Conservation (phyloP, 2,329 filamentous ascomycete species). For the Beauveria rudraprayagi region DNA sequence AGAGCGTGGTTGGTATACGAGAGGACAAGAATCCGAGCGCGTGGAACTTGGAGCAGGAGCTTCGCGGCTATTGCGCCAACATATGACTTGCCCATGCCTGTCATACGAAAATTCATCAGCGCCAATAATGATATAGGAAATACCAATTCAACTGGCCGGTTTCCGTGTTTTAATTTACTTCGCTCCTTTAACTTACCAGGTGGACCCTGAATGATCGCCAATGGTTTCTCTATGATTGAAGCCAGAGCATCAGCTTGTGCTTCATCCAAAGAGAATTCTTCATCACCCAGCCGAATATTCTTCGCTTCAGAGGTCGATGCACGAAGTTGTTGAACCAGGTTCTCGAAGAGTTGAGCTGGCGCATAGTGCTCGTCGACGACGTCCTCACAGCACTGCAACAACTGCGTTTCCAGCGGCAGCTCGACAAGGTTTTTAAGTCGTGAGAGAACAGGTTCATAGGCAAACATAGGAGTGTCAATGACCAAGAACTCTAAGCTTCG, state of each 20-base stretch:
- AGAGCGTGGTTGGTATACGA: constrained; percentile 63
- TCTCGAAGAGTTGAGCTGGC: too few species aligned
- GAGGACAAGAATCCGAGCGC: constrained; percentile 50
- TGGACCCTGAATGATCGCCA: constrained; percentile 64
- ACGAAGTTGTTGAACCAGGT: too few species aligned
- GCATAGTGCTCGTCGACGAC: too few species aligned
- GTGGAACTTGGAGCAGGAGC: constrained; percentile 40
- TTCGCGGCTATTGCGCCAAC: constrained; percentile 58
- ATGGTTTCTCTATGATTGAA: constrained; percentile 39
- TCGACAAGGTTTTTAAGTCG: too few species aligned
- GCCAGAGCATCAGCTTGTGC: constrained; percentile 43
- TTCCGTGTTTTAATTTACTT: too few species aligned
- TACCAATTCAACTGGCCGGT: background rate
- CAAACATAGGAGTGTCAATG: too few species aligned
- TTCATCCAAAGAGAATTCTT: constrained; percentile 15
- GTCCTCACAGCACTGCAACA: background rate
- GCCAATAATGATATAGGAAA: background rate
- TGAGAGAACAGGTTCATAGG: too few species aligned
- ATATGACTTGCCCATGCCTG: constrained; percentile 69
- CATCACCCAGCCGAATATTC: too few species aligned
- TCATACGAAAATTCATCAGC: background rate
- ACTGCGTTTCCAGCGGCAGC: too few species aligned
- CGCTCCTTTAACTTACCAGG: constrained; percentile 44
- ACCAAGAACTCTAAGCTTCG: too few species aligned
- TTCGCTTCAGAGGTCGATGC: too few species aligned